Percentiles rank a stretch among this genome's conserved stretches.
phyloP scores from a whole-genome alignment of 2,329 filamentous ascomycete genomes.

The Botrytis galanthina region DNA sequence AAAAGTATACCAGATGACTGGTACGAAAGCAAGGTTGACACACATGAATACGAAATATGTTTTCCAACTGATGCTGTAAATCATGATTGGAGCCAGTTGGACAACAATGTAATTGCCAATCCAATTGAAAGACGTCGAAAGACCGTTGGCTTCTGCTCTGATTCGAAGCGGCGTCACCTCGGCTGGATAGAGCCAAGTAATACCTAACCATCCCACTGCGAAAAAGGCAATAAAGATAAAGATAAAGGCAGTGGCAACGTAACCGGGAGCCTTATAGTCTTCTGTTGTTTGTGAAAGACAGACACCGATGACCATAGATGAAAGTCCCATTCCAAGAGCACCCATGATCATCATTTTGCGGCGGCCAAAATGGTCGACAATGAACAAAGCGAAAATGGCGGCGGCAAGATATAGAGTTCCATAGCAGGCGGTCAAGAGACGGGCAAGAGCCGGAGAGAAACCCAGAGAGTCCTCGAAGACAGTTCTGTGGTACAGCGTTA shows the following conservation, averaged over 20 bases:
- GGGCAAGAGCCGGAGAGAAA: slow-evolving; percentile 48
- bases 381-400: slow-evolving; percentile 60
- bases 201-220: slow-evolving; percentile 51
- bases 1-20: slow-evolving; percentile 16
- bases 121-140: slow-evolving; percentile 43
- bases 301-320: slow-evolving; percentile 54
- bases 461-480: slow-evolving; percentile 63
- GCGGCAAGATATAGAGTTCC: slow-evolving; percentile 57
- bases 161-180: slow-evolving; percentile 54
- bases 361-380: slow-evolving; percentile 53
- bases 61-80: slow-evolving; percentile 32
- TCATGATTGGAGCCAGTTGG: slow-evolving; percentile 45
- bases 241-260: slow-evolving; percentile 38
- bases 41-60: slow-evolving; percentile 39
- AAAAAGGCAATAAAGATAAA: slow-evolving; percentile 56
- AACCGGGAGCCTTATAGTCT: slow-evolving; percentile 38
- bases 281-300: slow-evolving; percentile 50
- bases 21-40: slow-evolving; percentile 15
- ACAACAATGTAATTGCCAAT: slow-evolving; percentile 66
- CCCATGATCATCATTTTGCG: slow-evolving; percentile 49
- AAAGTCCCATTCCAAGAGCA: slow-evolving; percentile 57
- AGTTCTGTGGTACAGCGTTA: slow-evolving; percentile 35
- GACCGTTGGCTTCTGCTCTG: slow-evolving; percentile 56
- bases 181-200: slow-evolving; percentile 55
- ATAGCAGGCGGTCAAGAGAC: slow-evolving; percentile 36